A percentile compares a stretch with the other conserved stretches of the same genome.
These are phyloP conservation scores for Xylaria sp. DNA, from an alignment of 2,329 filamentous ascomycete genomes.

Conservation along the genomic window DNA sequence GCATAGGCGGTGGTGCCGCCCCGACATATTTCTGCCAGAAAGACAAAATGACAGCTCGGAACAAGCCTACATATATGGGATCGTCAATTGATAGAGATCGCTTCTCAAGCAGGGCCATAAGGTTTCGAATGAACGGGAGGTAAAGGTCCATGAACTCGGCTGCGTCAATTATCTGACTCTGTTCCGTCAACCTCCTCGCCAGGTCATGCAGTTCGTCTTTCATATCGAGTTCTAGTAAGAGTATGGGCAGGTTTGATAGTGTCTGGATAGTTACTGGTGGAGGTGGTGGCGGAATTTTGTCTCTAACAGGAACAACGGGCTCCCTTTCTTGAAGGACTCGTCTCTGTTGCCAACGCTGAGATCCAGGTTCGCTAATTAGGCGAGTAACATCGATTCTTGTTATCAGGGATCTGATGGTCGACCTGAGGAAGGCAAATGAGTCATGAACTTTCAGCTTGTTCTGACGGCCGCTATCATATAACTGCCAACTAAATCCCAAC, in stretches of 20 bases:
- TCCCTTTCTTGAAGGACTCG: no score
- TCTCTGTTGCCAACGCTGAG: constrained; percentile 2
- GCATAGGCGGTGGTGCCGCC: neutral
- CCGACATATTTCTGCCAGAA: constrained; percentile 9
- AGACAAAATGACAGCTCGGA: constrained; percentile 1
- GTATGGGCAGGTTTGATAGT: constrained; percentile 1
- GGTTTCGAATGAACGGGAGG: constrained; percentile 5
- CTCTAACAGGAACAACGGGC: no score
- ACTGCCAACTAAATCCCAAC: constrained; percentile 10
- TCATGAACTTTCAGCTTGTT: constrained; percentile 3
- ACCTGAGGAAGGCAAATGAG: constrained; percentile 9
- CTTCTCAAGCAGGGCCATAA: constrained; percentile 1
- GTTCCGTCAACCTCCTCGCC: constrained; percentile 1
- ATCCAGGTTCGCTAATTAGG: constrained; percentile 7
- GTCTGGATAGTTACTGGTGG: constrained; percentile 11
- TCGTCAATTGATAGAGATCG: neutral
- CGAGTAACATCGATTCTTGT: constrained; percentile 4
- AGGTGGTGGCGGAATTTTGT: neutral
- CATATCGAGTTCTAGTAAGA: constrained; percentile 10
- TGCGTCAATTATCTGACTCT: constrained; percentile 8
- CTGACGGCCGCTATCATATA: constrained; percentile 4
- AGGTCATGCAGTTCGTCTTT: constrained; percentile 3
- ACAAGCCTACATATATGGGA: neutral
- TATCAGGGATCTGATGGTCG: constrained; percentile 2
- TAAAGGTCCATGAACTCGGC: constrained; percentile 9